Evolutionary conservation across 305 asterid genomes (phyloP).

Genomic region (Fraxinus nigra): DNA sequence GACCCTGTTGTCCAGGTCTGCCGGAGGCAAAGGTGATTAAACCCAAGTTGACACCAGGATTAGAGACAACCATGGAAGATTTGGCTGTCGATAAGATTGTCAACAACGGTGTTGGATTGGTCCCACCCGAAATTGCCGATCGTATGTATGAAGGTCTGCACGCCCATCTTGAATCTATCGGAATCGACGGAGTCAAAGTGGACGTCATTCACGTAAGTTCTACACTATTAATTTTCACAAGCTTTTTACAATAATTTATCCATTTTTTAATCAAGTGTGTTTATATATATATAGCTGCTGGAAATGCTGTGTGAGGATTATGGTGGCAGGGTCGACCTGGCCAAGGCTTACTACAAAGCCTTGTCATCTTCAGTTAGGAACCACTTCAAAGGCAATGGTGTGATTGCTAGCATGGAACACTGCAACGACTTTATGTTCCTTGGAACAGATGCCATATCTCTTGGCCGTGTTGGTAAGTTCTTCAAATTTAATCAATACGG

Average conservation of each 20-base stretch:
- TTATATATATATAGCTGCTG: conserved; percentile 40
- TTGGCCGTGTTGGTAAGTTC: conserved; percentile 83
- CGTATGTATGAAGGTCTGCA: conserved; percentile 75
- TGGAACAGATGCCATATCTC: conserved; percentile 72
- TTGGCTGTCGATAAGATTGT: conserved; percentile 88
- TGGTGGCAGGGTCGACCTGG: conserved; percentile 87
- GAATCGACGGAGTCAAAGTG: conserved; percentile 90
- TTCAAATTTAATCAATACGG: not conserved
- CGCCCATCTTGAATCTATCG: conserved; percentile 72
- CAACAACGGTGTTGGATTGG: conserved; percentile 83
- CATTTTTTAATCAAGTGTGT: not conserved
- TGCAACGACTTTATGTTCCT: conserved; percentile 96
- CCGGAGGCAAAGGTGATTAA: conserved; percentile 59
- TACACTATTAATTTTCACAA: not conserved
- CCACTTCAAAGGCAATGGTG: conserved; percentile 92
- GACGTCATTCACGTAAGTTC: conserved; percentile 80
- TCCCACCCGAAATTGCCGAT: conserved; percentile 68
- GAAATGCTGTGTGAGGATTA: conserved; percentile 87
- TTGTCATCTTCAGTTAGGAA: conserved; percentile 58
- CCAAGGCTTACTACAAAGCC: conserved; percentile 79
- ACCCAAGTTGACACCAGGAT: conserved; percentile 79
- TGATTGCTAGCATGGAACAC: conserved; percentile 95
- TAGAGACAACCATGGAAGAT: conserved; percentile 85
- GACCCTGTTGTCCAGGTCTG: conserved; percentile 53
- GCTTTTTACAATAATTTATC: not conserved